Evolutionary conservation across 768 basidiomycete genomes (phyloP).

Genomic region (Candolleomyces efflorescens): DNA sequence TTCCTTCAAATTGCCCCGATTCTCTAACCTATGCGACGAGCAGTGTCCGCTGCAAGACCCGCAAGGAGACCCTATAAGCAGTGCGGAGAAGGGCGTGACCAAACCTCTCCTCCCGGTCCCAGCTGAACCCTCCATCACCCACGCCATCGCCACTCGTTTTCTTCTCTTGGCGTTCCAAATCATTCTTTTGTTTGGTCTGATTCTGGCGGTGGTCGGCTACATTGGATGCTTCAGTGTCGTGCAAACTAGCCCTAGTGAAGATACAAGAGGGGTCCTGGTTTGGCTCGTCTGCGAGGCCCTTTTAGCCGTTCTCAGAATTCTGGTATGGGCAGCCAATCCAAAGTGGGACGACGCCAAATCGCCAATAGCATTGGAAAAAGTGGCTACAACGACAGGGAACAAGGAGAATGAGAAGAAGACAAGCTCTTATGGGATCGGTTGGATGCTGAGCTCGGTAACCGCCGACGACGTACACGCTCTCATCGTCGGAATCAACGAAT

Average conservation of each 20-base stretch:
- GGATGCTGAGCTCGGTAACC: neutral
- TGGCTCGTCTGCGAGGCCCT: neutral
- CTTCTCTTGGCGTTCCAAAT: neutral
- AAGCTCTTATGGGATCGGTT: neutral
- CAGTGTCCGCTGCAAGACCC: too few relatives aligned
- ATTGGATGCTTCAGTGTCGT: conserved; percentile 6
- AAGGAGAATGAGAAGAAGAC: neutral
- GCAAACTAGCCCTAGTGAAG: neutral
- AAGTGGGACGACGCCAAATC: neutral
- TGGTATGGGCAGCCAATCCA: neutral
- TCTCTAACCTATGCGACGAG: neutral
- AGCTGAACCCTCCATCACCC: neutral
- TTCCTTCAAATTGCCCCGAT: neutral
- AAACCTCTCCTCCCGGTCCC: neutral
- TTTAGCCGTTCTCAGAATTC: neutral
- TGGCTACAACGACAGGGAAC: neutral
- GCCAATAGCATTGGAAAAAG: neutral
- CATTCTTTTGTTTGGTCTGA: neutral
- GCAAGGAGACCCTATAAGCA: too few relatives aligned
- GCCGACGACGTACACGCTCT: conserved; percentile 1
- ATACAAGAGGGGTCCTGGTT: neutral
- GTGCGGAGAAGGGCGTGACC: too few relatives aligned
- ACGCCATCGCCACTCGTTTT: neutral
- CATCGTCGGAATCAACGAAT: neutral
- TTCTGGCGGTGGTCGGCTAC: neutral